Conservation (phyloP, 1,284 basidiomycete genomes). For the Cutaneotrichosporon dermatis region DNA sequence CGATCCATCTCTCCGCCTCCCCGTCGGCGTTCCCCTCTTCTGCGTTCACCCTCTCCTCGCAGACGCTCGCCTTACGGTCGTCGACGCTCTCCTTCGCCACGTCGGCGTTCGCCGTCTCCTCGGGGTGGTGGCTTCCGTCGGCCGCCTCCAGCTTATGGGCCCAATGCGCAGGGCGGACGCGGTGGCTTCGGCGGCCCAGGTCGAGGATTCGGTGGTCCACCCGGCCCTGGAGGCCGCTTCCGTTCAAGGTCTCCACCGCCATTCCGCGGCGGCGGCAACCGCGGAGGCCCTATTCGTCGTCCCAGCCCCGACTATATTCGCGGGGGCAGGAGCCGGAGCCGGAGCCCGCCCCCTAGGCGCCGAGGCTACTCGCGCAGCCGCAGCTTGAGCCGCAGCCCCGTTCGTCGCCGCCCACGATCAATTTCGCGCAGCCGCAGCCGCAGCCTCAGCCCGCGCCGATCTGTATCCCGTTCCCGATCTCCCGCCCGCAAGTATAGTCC, state of each 20-base stretch:
- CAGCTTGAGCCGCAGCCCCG: slow-evolving; percentile 4
- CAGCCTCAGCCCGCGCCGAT: background rate
- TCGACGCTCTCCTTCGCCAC: slow-evolving; percentile 2
- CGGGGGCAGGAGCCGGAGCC: slow-evolving; percentile 13
- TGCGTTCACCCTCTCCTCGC: slow-evolving; percentile 8
- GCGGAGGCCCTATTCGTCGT: slow-evolving; percentile 5
- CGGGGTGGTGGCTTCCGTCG: slow-evolving; percentile 8
- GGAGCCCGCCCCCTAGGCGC: too few species aligned
- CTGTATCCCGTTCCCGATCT: background rate
- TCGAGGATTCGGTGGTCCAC: too few species aligned
- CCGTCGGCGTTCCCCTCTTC: slow-evolving; percentile 1
- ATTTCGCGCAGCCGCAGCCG: slow-evolving; percentile 9
- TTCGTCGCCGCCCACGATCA: slow-evolving; percentile 5
- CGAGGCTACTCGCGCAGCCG: too few species aligned
- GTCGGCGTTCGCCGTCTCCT: slow-evolving; percentile 13
- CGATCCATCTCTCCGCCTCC: background rate
- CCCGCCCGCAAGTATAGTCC: background rate
- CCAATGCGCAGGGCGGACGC: slow-evolving; percentile 13
- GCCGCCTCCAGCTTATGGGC: slow-evolving; percentile 18
- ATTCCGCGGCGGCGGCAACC: too few species aligned
- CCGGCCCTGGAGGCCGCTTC: slow-evolving; percentile 7
- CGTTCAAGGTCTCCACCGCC: slow-evolving; percentile 16
- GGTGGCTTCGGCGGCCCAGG: slow-evolving; percentile 7
- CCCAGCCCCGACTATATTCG: slow-evolving; percentile 19
- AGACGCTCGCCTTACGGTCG: slow-evolving; percentile 6